Evolutionary conservation across 2,329 filamentous ascomycete genomes (phyloP), one percentile per base, ranked within the genome.

Genomic region (Ophiostoma ips): DNA sequence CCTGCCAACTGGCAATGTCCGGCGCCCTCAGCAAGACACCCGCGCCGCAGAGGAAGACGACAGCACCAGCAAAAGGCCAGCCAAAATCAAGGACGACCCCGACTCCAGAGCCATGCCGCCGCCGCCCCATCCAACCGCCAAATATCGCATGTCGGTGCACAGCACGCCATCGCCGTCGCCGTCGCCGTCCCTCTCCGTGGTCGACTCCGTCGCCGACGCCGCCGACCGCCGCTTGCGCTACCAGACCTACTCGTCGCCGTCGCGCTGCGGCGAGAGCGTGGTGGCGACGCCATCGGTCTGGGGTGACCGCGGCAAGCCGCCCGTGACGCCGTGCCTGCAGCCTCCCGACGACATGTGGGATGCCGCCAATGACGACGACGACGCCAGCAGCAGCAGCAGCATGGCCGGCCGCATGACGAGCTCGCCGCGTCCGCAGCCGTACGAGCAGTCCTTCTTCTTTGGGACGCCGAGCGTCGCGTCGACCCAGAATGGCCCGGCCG

Each of bases 301-400:
- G 55, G 48, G 51, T 2, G 44, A 36, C 7, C 38, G 34, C 8
- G 46, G 46, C 21, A 55, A 55, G 46, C 55, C 55, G 1, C 47
- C 36, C 10, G 21, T 45, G 4, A 54, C 51, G 2, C 50, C 53
- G 3, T 54, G 52, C 19, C 45, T 51, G 5, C 37, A 46, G 46
- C 16, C 50, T 0, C 55, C 53, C 10, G 36, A 43, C 15, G 37
- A 33, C 11, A 15, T 31, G 2, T 13, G 38, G 18, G 18, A 19
- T 40, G 5, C n/a, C 19, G 16, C 15, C 11, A 19, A 13, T 8
- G n/a, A 40, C 12, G 37, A 40, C 5, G n/a, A n/a, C n/a, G n/a
- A n/a, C n/a, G n/a, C n/a, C n/a, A n/a, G n/a, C n/a, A n/a, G n/a
- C n/a, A n/a, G n/a, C n/a, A n/a, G n/a, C n/a, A n/a, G n/a, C n/a